phyloP scores from a whole-genome alignment of 257 asterid genomes.

The Lavandula angustifolia region DNA sequence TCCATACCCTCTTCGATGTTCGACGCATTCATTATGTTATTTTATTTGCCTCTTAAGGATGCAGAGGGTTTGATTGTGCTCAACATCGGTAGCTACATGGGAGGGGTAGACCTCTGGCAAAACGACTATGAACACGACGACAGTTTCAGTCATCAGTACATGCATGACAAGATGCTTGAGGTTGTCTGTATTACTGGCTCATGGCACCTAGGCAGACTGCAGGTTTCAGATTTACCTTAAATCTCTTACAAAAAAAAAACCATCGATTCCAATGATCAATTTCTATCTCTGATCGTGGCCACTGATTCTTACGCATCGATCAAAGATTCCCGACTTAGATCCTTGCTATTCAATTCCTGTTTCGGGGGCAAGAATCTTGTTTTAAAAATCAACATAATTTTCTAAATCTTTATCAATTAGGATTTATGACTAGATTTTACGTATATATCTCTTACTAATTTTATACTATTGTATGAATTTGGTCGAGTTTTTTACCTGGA shows the following conservation, averaged over 20 bases:
- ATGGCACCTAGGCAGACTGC: constrained; percentile 95
- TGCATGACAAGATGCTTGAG: constrained; percentile 87
- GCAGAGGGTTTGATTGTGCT: constrained; percentile 88
- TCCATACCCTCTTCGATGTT: constrained; percentile 3
- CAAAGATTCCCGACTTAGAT: too few species aligned
- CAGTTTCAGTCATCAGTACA: constrained; percentile 64
- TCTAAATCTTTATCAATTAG: too few species aligned
- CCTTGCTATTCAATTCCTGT: background rate
- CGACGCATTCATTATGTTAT: constrained; percentile 25
- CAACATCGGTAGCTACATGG: constrained; percentile 91
- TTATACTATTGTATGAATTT: too few species aligned
- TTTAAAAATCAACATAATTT: too few species aligned
- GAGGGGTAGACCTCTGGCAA: constrained; percentile 94
- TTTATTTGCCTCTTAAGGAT: constrained; percentile 47
- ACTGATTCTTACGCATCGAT: too few species aligned
- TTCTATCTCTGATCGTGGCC: too few species aligned
- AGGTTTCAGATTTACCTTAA: constrained; percentile 45
- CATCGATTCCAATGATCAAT: too few species aligned
- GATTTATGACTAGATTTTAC: too few species aligned
- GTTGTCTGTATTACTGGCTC: constrained; percentile 86
- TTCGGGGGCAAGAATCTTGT: too few species aligned
- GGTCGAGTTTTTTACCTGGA: too few species aligned
- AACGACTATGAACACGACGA: constrained; percentile 76
- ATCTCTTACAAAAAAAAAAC: constrained; percentile 14
- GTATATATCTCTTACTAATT: too few species aligned